phyloP scores from a whole-genome alignment of 2,329 filamentous ascomycete genomes.

The Fusarium chuoi region DNA sequence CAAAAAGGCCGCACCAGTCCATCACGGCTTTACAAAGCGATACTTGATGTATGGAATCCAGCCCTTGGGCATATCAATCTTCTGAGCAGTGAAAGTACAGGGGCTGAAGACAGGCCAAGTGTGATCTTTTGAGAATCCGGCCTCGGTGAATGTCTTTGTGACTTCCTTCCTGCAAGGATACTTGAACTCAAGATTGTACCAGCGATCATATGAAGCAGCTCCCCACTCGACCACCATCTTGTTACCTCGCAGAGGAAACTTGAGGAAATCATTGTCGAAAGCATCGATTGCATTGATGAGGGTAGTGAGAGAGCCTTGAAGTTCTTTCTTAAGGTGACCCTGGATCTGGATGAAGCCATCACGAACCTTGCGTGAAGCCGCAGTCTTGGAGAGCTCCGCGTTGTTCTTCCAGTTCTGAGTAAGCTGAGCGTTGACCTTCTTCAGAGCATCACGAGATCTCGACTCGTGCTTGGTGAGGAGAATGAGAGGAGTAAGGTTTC shows the following conservation, averaged over 20 bases:
- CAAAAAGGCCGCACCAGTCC: too few relatives aligned
- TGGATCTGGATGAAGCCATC: conserved; percentile 25
- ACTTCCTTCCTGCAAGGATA: conserved; percentile 23
- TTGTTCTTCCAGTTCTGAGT: conserved; percentile 27
- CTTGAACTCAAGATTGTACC: conserved; percentile 27
- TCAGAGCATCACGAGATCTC: background rate
- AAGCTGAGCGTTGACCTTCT: conserved; percentile 18
- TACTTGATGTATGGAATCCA: conserved; percentile 36
- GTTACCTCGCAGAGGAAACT: conserved; percentile 20
- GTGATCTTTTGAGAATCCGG: conserved; percentile 4
- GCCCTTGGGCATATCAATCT: conserved; percentile 13
- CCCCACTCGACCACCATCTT: conserved; percentile 23
- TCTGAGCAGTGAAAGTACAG: conserved; percentile 19
- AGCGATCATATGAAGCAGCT: conserved; percentile 16
- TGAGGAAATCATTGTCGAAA: conserved; percentile 16
- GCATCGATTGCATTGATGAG: conserved; percentile 8
- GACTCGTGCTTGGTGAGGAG: conserved; percentile 15
- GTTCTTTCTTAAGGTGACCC: background rate
- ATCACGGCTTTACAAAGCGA: too few relatives aligned
- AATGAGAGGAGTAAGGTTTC: conserved; percentile 1
- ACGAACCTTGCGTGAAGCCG: conserved; percentile 17
- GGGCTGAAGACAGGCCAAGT: conserved; percentile 25
- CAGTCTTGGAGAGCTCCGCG: conserved; percentile 25
- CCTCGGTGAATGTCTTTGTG: conserved; percentile 18
- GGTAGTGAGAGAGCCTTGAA: background rate